Percentiles rank a stretch among this genome's conserved stretches.
Conservation (phyloP, 139 green algal species). For the Closterium sp. region DNA sequence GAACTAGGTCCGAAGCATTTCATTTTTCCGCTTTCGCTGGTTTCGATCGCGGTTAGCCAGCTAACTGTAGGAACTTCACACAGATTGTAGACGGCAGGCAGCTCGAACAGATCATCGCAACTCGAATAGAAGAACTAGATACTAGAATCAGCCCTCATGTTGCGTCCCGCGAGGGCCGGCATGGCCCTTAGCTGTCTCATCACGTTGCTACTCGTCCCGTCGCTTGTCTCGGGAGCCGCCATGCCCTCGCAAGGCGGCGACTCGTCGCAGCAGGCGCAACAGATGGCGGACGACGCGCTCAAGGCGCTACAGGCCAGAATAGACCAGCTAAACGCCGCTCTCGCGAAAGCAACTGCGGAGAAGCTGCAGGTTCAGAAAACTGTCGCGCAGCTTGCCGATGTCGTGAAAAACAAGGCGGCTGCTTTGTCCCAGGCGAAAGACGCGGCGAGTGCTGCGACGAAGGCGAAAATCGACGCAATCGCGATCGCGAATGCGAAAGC, state of each 20-base stretch:
- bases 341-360: background rate
- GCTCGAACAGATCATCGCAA: no score
- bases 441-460: background rate
- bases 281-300: background rate
- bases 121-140: no score
- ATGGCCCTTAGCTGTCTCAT: background rate
- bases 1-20: no score
- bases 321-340: background rate
- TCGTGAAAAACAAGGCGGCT: background rate
- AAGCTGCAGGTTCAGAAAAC: background rate
- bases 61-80: no score
- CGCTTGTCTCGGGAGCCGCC: background rate
- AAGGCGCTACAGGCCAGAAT: background rate
- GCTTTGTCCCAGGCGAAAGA: background rate
- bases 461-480: background rate
- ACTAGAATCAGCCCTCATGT: background rate
- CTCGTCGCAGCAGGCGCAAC: background rate
- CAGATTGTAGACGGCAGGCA: no score
- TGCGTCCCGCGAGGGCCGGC: background rate
- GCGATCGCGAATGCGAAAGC: background rate
- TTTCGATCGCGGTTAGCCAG: no score
- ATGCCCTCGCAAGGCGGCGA: background rate
- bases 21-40: no score
- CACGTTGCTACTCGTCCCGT: background rate
- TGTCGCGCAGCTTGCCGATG: background rate